These are phyloP conservation scores for Gossypium mustelinum DNA, from an alignment of 345 rosid genomes.

Conservation along the genomic window DNA sequence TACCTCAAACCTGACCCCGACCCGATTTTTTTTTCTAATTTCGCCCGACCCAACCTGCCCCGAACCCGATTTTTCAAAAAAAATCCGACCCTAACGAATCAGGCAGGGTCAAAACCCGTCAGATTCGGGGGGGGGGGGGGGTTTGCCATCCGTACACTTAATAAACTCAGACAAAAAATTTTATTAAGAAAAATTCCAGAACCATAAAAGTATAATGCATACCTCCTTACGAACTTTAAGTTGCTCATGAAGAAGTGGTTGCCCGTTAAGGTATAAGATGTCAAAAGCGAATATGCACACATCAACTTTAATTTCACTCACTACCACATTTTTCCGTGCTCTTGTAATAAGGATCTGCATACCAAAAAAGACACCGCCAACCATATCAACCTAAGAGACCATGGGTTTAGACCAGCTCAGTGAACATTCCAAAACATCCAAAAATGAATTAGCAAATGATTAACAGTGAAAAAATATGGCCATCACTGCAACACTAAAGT, in stretches of 20 bases:
- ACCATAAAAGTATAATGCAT: slow-evolving; percentile 10
- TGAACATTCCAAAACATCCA: neutral
- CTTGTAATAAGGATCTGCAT: slow-evolving; percentile 73
- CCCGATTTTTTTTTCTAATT: no score
- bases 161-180: neutral
- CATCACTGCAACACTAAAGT: neutral
- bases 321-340: slow-evolving; percentile 79
- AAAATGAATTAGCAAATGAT: neutral
- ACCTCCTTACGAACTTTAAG: slow-evolving; percentile 82
- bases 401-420: slow-evolving; percentile 2
- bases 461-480: neutral
- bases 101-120: no score
- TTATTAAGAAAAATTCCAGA: neutral
- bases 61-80: no score
- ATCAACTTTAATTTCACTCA: slow-evolving; percentile 80
- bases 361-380: neutral
- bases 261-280: slow-evolving; percentile 70
- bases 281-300: slow-evolving; percentile 95
- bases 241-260: slow-evolving; percentile 73
- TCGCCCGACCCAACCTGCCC: no score
- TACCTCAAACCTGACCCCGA: no score
- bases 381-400: slow-evolving; percentile 19
- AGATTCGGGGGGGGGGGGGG: no score
- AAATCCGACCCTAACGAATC: no score
- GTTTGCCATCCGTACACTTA: no score